Evolutionary conservation across 2,329 filamentous ascomycete species (phyloP), one percentile per base, ranked within the genome.

Genomic region (Alternaria gaisen): DNA sequence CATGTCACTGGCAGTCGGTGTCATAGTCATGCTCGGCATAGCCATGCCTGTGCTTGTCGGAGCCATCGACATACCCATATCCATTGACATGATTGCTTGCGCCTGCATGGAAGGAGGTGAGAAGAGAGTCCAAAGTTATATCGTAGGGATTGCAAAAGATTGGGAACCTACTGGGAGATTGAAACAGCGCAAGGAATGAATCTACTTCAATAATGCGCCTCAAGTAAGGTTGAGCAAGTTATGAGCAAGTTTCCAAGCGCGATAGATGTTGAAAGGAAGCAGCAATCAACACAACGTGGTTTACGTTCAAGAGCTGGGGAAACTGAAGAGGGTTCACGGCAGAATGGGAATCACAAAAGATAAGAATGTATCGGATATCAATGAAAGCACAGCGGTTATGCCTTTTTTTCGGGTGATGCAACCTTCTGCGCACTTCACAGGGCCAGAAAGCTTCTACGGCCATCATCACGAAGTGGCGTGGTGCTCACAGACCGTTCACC

Each of bases 1-100:
- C 66, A 63, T 69, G 12, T 41, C 53, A 20, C 26, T 41, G 22
- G 22, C 32, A 40, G 58, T 54, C 56, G 28, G 55, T 58, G 46
- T 42, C 61, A 65, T 48, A 24, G 20, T 10, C 56, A 58, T 54
- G 3, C 18, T 64, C n/a, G 26, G 53, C 64, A 65, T 68, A 28
- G n/a, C 43, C 51, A 47, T 58, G 22, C 30, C 41, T 14, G 48
- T 57, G 38, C 38, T 26, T 3, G 38, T 28, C 11, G 20, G 18
- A 18, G 40, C 43, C 53, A 41, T 56, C 5, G 56, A 50, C 51
- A 42, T 50, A n/a, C 18, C 44, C 22, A 60, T 44, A 36, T 54
- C 52, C 52, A 54, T 54, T 24, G 41, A 34, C 42, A 58, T 66
- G 60, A 48, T 65, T 58, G 64, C 66, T 69, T 28, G 46, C 51